These are phyloP conservation scores for Aspergillus tanneri DNA, from an alignment of 2,329 filamentous ascomycete genomes.

Conservation along the genomic window DNA sequence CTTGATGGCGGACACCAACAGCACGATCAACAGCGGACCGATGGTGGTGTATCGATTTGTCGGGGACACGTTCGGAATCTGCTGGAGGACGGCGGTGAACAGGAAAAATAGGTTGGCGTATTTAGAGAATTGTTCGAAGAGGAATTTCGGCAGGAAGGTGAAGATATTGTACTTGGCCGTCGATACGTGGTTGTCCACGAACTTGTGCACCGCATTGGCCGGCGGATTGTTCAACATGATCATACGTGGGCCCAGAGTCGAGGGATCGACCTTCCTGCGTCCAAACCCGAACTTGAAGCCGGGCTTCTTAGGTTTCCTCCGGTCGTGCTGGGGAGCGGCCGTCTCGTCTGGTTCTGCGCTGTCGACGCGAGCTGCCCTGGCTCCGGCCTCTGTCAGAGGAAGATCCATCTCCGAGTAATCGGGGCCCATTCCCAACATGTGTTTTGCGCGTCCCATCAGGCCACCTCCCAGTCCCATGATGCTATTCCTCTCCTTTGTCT, in stretches of 20 bases:
- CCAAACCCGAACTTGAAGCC: conserved; percentile 94
- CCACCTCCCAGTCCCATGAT: conserved; percentile 84
- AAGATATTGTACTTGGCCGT: conserved; percentile 95
- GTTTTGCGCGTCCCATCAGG: conserved; percentile 82
- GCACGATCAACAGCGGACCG: conserved; percentile 83
- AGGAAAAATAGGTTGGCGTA: conserved; percentile 99
- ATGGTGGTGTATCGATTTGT: conserved; percentile 97
- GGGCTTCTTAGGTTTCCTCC: conserved; percentile 64
- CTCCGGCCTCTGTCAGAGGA: conserved; percentile 77
- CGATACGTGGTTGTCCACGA: conserved; percentile 93
- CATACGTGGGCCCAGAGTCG: conserved; percentile 84
- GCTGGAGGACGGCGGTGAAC: conserved; percentile 90
- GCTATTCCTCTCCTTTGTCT: conserved; percentile 79
- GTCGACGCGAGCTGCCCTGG: conserved; percentile 48
- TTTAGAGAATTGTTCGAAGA: conserved; percentile 98
- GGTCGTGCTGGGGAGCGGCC: conserved; percentile 40
- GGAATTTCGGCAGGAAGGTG: conserved; percentile 93
- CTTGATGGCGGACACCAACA: conserved; percentile 93
- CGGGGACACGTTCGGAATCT: conserved; percentile 91
- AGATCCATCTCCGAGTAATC: conserved; percentile 97
- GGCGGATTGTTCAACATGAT: conserved; percentile 97
- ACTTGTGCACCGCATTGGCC: conserved; percentile 84
- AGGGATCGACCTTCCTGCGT: conserved; percentile 78
- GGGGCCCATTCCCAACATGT: conserved; percentile 82
- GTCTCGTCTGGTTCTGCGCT: conserved; percentile 46